Evolutionary conservation across 129 eudicot genomes (phyloP).

Genomic region (Sambucus nigra): DNA sequence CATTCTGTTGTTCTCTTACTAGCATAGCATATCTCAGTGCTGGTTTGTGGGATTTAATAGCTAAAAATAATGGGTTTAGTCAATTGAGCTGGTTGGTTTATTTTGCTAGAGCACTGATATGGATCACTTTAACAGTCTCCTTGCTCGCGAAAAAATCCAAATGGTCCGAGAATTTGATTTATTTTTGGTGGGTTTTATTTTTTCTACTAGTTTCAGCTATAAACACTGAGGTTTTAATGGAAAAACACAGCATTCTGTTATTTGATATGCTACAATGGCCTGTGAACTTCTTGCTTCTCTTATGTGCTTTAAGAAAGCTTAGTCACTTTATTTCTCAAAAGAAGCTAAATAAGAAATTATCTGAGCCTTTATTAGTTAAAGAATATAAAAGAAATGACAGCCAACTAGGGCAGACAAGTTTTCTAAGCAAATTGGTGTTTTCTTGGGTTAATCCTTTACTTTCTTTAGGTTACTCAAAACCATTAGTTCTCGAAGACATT

Average conservation of each 20-base stretch:
- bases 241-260: constrained; percentile 11
- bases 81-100: constrained; percentile 24
- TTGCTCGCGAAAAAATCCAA: constrained; percentile 26
- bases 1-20: constrained; percentile 26
- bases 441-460: constrained; percentile 54
- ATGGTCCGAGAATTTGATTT: constrained; percentile 19
- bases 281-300: constrained; percentile 32
- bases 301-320: constrained; percentile 27
- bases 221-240: constrained; percentile 18
- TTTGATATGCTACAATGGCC: constrained; percentile 37
- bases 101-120: constrained; percentile 32
- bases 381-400: constrained; percentile 6
- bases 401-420: constrained; percentile 19
- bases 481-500: constrained; percentile 43
- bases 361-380: constrained; percentile 29
- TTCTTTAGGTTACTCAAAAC: constrained; percentile 31
- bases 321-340: constrained; percentile 6
- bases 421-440: constrained; percentile 37
- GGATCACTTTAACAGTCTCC: constrained; percentile 34
- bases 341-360: background rate
- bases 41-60: too few relatives aligned
- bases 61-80: constrained; percentile 10
- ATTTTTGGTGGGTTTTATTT: constrained; percentile 39
- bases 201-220: constrained; percentile 27
- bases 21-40: too few relatives aligned